These are phyloP conservation scores for Leccinellum luteum DNA, from an alignment of 768 basidiomycete species.

Conservation along the genomic window DNA sequence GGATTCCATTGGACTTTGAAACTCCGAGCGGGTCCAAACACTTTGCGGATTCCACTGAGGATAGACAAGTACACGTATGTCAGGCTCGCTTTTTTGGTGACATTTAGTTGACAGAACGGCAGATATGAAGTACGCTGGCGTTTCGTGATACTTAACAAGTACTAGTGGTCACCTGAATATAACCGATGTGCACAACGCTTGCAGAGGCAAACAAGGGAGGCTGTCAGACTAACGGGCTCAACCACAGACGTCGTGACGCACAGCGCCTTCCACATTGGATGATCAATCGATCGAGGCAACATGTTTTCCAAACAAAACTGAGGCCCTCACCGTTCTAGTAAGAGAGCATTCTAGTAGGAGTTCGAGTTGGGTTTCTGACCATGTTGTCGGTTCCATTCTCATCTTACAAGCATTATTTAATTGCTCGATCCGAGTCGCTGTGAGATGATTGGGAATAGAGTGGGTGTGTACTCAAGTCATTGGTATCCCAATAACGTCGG, in stretches of 20 bases:
- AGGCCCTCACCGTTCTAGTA: background rate
- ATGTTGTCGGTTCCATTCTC: background rate
- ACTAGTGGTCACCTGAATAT: background rate
- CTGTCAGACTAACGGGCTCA: background rate
- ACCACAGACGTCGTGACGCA: background rate
- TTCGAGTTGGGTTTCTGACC: background rate
- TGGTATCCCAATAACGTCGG: background rate
- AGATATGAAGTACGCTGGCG: too few species aligned
- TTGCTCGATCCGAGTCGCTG: background rate
- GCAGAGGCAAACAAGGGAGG: background rate
- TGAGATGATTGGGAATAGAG: background rate
- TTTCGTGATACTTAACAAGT: background rate
- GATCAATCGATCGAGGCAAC: background rate
- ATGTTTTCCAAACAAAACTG: background rate
- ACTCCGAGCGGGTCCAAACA: background rate
- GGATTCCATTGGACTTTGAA: conserved; percentile 13
- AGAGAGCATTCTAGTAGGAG: background rate
- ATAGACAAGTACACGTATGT: too few species aligned
- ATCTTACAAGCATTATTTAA: too few species aligned
- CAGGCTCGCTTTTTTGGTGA: background rate
- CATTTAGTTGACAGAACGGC: background rate
- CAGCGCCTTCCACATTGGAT: background rate
- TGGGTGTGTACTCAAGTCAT: background rate
- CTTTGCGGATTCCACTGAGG: background rate
- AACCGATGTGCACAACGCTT: background rate